Evolutionary conservation across 2,329 filamentous ascomycete species (phyloP).

Genomic region (Fusarium ambrosium): DNA sequence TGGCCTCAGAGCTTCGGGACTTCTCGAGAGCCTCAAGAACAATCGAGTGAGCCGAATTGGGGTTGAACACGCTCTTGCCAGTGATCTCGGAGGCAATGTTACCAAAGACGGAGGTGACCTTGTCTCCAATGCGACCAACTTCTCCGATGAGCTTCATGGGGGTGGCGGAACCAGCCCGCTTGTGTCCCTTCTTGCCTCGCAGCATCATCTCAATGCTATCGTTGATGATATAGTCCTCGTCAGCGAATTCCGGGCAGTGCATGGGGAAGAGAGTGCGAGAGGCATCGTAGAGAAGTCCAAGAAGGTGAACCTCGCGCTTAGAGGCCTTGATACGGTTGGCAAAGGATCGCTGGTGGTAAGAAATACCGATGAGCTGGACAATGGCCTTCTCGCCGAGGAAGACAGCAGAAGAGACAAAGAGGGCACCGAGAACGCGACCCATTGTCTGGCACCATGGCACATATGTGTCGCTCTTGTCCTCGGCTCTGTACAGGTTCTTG

Average conservation of each 20-base stretch:
- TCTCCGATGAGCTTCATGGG: constrained; percentile 85
- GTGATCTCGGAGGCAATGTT: constrained; percentile 96
- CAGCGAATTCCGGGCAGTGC: constrained; percentile 89
- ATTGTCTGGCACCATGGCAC: constrained; percentile 70
- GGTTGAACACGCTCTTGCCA: constrained; percentile 94
- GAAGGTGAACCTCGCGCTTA: constrained; percentile 85
- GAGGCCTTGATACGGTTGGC: constrained; percentile 87
- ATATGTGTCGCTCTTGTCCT: constrained; percentile 46
- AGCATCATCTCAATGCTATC: constrained; percentile 82
- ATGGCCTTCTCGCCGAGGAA: constrained; percentile 83
- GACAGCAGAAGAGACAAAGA: constrained; percentile 77
- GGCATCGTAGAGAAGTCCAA: constrained; percentile 90
- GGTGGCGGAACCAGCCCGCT: constrained; percentile 72
- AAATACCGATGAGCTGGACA: constrained; percentile 86
- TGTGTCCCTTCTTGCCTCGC: constrained; percentile 65
- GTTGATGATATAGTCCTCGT: constrained; percentile 93
- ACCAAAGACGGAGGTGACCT: constrained; percentile 92
- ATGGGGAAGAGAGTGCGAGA: constrained; percentile 90
- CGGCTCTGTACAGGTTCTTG: constrained; percentile 62
- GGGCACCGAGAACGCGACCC: constrained; percentile 74
- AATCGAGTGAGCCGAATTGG: constrained; percentile 89
- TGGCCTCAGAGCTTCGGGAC: constrained; percentile 85
- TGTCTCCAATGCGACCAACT: constrained; percentile 88
- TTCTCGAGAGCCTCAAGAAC: constrained; percentile 92
- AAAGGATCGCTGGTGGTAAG: constrained; percentile 88